A percentile compares a stretch with the other conserved stretches of the same genome.
These are phyloP conservation scores for Pichia ethanolica DNA, from an alignment of 805 yeast species.

Conservation along the genomic window DNA sequence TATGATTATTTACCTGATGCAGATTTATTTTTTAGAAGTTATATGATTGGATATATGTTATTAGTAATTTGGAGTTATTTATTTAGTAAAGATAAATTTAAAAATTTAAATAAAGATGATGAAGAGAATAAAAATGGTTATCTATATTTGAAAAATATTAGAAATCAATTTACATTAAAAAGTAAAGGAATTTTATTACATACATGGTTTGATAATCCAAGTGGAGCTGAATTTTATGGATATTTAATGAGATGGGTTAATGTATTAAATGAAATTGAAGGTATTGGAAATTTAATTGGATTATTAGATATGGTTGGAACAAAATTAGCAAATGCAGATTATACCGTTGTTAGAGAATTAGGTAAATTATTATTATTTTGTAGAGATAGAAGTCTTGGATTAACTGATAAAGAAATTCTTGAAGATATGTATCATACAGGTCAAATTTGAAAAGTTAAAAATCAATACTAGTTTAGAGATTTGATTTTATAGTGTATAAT, in stretches of 20 bases:
- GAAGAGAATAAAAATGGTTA: conserved; percentile 39
- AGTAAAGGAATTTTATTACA: conserved; percentile 28
- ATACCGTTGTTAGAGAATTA: conserved; percentile 54
- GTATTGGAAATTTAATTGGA: conserved; percentile 48
- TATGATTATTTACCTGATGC: conserved; percentile 43
- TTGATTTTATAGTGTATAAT: no score
- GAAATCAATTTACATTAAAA: conserved; percentile 32
- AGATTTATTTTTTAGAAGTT: conserved; percentile 42
- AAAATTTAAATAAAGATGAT: conserved; percentile 28
- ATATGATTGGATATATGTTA: conserved; percentile 34
- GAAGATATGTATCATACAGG: conserved; percentile 39
- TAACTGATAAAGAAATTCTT: conserved; percentile 38
- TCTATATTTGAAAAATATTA: conserved; percentile 41
- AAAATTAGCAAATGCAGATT: conserved; percentile 35
- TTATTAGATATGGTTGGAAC: conserved; percentile 39
- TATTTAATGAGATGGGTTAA: conserved; percentile 35
- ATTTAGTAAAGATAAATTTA: conserved; percentile 36
- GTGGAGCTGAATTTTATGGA: conserved; percentile 34
- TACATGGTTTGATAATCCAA: conserved; percentile 27
- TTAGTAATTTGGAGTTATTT: conserved; percentile 47
- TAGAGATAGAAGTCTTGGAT: conserved; percentile 42
- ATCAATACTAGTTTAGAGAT: no score
- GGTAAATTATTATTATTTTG: conserved; percentile 47
- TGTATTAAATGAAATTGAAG: conserved; percentile 31
- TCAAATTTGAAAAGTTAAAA: not conserved